Base-by-base conservation (phyloP, 1,284 basidiomycete species). In the Marasmius tenuissimus region DNA sequence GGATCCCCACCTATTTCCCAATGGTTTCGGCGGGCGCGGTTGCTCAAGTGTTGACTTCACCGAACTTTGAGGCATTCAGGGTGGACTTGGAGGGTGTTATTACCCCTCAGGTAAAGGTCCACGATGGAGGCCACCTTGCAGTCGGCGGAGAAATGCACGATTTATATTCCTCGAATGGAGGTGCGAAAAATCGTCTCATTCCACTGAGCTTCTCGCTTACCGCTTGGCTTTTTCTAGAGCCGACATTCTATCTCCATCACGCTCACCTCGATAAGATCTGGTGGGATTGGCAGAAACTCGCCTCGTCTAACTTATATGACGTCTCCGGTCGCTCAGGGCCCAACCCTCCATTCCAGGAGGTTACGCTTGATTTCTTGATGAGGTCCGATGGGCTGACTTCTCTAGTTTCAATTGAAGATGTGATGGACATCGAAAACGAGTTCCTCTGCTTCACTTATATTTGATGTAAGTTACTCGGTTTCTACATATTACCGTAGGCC, bases 131-230 rank as follows among this genome's bases (percentile, higher is more conserved):
- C 3, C 76, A 78, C 67, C 61, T 68, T 20, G 64, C 63, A 4
- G 67, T 77, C 38, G 76, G 74, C 16, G 77, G 77, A 2, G 76
- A 76, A 4, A 73, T 77, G 72, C 65, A 62, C 0, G 70, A 77
- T 61, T 60, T 66, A 4, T 75, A 70, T 61, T 74, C 75, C 1
- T 76, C 75, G 49, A 74, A 74, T 9, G 75, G 72, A 63, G 76
- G 76, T 75, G 18, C 39, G 71, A 59, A n/a, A 16, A 49, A 33
- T 22, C 47, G 50, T 39, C 35, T 45, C 3, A n/a, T 20, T 38
- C 27, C 34, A 11, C 10, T 49, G 5, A 52, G 27, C 16, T 40
- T 61, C 59, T 62, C 49, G 61, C 63, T 11, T n/a, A 62, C 12
- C 61, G 61, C 53, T 65, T 20, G 22, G 39, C 16, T 22, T 40